phyloP scores from a whole-genome alignment of 2,329 filamentous ascomycete species.

The Hypoxylon sp. region DNA sequence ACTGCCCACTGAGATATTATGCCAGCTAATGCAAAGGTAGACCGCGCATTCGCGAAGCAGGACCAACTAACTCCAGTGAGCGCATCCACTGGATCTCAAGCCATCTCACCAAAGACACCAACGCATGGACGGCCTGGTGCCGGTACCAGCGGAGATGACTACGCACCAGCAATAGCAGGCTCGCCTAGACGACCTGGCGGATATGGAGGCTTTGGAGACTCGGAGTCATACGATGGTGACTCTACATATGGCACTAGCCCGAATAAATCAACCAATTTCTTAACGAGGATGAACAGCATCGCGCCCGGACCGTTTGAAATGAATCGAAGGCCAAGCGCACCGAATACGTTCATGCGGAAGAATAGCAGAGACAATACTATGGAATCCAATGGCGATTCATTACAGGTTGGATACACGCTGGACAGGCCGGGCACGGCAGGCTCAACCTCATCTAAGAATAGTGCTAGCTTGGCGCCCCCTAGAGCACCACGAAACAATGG shows the following conservation, averaged over 20 bases:
- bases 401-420: slow-evolving; percentile 43
- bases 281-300: slow-evolving; percentile 75
- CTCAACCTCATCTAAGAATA: slow-evolving; percentile 52
- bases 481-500: slow-evolving; percentile 64
- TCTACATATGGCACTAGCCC: slow-evolving; percentile 64
- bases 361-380: slow-evolving; percentile 43
- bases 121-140: slow-evolving; percentile 60
- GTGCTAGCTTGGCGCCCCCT: slow-evolving; percentile 54
- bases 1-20: not conserved
- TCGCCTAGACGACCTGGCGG: slow-evolving; percentile 61
- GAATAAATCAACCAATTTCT: slow-evolving; percentile 59
- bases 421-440: slow-evolving; percentile 51
- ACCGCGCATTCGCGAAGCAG: slow-evolving; percentile 66
- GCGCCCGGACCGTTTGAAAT: slow-evolving; percentile 75
- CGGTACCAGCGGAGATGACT: slow-evolving; percentile 61
- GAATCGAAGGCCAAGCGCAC: slow-evolving; percentile 53
- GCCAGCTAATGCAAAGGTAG: slow-evolving; percentile 58
- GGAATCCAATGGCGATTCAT: slow-evolving; percentile 45
- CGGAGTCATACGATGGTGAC: slow-evolving; percentile 55
- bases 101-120: slow-evolving; percentile 73
- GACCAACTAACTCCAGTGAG: slow-evolving; percentile 75
- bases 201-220: slow-evolving; percentile 64
- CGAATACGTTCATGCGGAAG: slow-evolving; percentile 54
- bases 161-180: slow-evolving; percentile 60
- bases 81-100: slow-evolving; percentile 69